phyloP scores from a whole-genome alignment of 129 eudicot genomes.

The Rutidosis leptorrhynchoides region DNA sequence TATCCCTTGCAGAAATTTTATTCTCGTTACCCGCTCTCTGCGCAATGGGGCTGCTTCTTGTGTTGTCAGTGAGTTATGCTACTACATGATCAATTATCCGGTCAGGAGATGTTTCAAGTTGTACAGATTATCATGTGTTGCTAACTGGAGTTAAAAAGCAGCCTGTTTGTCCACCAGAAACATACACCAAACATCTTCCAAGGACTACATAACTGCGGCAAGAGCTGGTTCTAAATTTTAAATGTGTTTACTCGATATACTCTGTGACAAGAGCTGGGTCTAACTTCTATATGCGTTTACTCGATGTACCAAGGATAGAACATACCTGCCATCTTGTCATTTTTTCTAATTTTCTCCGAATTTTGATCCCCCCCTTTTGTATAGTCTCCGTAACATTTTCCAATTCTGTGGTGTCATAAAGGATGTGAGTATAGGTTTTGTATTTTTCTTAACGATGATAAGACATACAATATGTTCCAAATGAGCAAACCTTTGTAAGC shows the following conservation, averaged over 20 bases:
- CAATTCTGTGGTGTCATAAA: too few species aligned
- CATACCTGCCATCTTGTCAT: too few species aligned
- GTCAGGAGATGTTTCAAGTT: conserved; percentile 3
- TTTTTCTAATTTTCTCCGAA: too few species aligned
- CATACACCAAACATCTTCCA: conserved; percentile 4
- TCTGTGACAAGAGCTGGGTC: not conserved
- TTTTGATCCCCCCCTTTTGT: too few species aligned
- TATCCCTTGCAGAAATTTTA: not conserved
- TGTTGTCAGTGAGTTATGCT: conserved; percentile 9
- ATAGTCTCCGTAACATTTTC: too few species aligned
- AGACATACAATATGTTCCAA: too few species aligned
- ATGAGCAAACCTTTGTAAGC: too few species aligned
- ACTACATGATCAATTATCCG: conserved; percentile 1
- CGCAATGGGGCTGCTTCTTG: not conserved
- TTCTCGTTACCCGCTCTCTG: conserved; percentile 1
- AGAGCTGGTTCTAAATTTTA: not conserved
- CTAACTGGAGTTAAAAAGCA: not conserved
- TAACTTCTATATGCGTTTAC: not conserved
- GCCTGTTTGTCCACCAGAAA: conserved; percentile 1
- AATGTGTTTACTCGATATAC: not conserved
- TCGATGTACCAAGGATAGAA: not conserved
- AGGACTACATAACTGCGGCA: not conserved
- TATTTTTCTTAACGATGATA: too few species aligned
- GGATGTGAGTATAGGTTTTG: too few species aligned
- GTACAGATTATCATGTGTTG: not conserved